Evolutionary conservation across 192 early-diverging fungal genomes (phyloP).

Genomic region (Kappamyces sp.): DNA sequence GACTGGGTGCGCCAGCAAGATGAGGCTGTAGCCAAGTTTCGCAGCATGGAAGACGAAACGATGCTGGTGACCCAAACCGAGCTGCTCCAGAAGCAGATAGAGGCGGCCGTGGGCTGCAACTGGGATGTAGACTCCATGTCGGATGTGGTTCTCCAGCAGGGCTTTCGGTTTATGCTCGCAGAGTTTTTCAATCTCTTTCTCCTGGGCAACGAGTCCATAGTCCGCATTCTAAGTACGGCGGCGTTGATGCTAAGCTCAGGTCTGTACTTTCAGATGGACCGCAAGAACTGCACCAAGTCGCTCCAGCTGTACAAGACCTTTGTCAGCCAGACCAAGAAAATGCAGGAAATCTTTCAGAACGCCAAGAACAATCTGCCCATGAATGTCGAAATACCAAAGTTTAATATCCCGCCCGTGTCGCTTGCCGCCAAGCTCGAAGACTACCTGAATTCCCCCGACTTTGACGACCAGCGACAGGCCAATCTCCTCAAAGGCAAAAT

Average conservation of each 20-base stretch:
- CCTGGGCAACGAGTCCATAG: slow-evolving; percentile 71
- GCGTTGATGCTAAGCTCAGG: slow-evolving; percentile 28
- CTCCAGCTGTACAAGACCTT: slow-evolving; percentile 74
- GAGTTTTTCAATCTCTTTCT: slow-evolving; percentile 71
- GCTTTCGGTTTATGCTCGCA: slow-evolving; percentile 63
- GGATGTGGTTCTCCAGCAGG: slow-evolving; percentile 66
- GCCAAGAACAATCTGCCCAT: slow-evolving; percentile 56
- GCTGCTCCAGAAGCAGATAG: slow-evolving; percentile 63
- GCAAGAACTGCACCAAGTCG: slow-evolving; percentile 53
- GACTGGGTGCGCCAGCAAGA: slow-evolving; percentile 58
- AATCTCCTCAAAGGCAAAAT: slow-evolving; percentile 31
- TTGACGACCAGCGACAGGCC: slow-evolving; percentile 53
- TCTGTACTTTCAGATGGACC: slow-evolving; percentile 68
- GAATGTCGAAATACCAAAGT: slow-evolving; percentile 59
- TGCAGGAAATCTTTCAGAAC: slow-evolving; percentile 63
- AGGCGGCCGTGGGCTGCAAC: slow-evolving; percentile 63
- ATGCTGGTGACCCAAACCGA: slow-evolving; percentile 59
- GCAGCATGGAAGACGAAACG: slow-evolving; percentile 48
- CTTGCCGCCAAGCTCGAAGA: slow-evolving; percentile 61
- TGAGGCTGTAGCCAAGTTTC: slow-evolving; percentile 44
- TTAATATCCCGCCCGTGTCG: slow-evolving; percentile 68
- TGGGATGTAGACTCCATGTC: slow-evolving; percentile 67
- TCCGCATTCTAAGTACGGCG: slow-evolving; percentile 61
- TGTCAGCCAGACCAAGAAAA: slow-evolving; percentile 62
- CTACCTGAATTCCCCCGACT: slow-evolving; percentile 63